Conservation (phyloP, 176 grass and related monocot genomes). For the Oryza officinalis region DNA sequence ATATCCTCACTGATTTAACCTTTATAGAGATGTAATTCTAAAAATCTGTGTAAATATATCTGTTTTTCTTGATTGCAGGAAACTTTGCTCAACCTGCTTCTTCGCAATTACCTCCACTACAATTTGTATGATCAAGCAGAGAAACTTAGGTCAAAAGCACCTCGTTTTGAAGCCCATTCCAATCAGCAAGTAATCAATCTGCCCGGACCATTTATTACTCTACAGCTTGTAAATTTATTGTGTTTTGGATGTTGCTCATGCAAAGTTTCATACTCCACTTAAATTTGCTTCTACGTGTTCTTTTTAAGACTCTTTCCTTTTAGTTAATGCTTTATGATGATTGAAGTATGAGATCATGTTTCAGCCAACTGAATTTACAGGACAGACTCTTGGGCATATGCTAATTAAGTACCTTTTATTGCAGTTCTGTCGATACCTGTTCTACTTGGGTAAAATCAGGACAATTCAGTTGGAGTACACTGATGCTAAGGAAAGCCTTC, state of each 20-base stretch:
- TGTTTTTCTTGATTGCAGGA: constrained; percentile 50
- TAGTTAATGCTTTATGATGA: background rate
- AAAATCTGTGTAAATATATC: background rate
- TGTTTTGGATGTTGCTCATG: background rate
- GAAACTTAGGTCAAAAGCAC: constrained; percentile 84
- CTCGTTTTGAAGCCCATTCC: constrained; percentile 88
- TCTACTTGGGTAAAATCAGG: constrained; percentile 87
- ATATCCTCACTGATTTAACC: background rate
- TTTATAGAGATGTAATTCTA: background rate
- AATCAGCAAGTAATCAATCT: constrained; percentile 68
- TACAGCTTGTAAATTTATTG: background rate
- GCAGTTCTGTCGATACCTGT: constrained; percentile 89
- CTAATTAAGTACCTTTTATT: background rate
- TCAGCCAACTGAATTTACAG: background rate
- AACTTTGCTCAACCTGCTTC: constrained; percentile 84
- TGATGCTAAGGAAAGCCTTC: constrained; percentile 87
- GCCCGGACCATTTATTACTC: background rate
- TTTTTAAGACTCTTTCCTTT: background rate
- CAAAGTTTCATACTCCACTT: background rate
- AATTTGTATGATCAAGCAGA: constrained; percentile 91
- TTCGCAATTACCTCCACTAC: constrained; percentile 90
- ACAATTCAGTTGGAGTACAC: constrained; percentile 96
- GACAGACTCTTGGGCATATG: background rate
- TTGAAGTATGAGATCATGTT: constrained; percentile 14
- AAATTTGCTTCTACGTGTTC: background rate